Evolutionary conservation across 352 stramenopile genomes (phyloP), one percentile per base, ranked within the genome.

Genomic region (Phytophthora pisi): DNA sequence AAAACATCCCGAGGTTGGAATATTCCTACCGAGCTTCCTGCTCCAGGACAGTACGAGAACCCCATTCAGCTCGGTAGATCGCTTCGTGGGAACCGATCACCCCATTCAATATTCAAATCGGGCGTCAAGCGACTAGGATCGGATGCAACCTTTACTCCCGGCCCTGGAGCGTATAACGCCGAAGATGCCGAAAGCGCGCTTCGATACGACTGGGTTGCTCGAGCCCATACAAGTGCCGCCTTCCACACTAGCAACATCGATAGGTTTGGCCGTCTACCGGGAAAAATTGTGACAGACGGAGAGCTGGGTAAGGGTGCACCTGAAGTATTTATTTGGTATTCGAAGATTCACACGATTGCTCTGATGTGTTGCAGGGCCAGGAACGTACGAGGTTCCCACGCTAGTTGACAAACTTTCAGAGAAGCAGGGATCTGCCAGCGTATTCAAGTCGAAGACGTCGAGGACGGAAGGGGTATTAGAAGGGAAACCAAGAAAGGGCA

Each of bases 21-120:
- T 49, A 76, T 84, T 23, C 45, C 60, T 5, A 58, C 57, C 3
- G 82, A 91, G 10, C 66, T 75, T 15, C 82, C 83, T 23, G 83
- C 83, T 4, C 86, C 86, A 49, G 86, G 83, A 8, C 86, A 93
- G 38, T 91, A 93, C 51, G 77, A 93, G 24, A 88, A 88, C 54
- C 74, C 72, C 18, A 75, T 88, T 26, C 75, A 90, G 45, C 52
- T 91, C 16, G 68, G 71, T n/a, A 66, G 58, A 28, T 70, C 58
- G 6, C 31, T 66, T n/a, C 43, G 52, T 31, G 36, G 68, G 4
- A 66, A 65, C 34, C 55, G 36, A 40, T 78, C 58, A 20, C 70
- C 75, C 11, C 78, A 89, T 28, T 85, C 83, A 2, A 68, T 86
- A 10, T 93, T 93, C 68, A 83, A 84, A 66, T 93, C 86, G 8